Base-by-base conservation (phyloP, 2,329 filamentous ascomycete species). In the Aspergillus thermomutatus region DNA sequence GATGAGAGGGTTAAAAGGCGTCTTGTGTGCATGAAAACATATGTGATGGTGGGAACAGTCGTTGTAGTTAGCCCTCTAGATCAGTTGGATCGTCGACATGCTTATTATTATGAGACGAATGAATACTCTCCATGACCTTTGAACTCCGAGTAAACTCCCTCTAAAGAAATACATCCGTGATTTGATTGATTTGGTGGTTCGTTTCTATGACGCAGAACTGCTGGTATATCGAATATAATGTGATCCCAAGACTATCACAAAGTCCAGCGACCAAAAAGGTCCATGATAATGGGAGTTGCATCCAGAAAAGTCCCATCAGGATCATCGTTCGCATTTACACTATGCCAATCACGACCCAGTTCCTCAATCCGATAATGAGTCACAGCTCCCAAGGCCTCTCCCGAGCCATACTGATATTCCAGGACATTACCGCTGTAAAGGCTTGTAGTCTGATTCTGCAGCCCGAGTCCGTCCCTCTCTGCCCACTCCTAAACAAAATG, bases 401-500 rank as follows among this genome's bases (percentile, higher is more conserved):
- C 52, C 14, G n/a, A 34, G 7, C 49, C 56, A 45, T 55, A 62
- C 37, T 50, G 27, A 17, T 61, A 61, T 9, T 52, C 17, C 31
- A 50, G 54, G 7, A 58, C 54, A 41, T 61, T 28, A 10, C 46
- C 46, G 27, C 27, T 31, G 31, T 50, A 55, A 21, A 50, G 17
- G 3, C 49, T 21, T 14, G 49, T 55, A n/a, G 53, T 56, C 25
- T 48, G 48, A 27, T 57, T 59, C 11, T 40, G 45, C 10, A 49
- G 50, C 6, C 31, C 41, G 11, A 59, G 58, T 1, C 63, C 60
- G 31, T 79, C 34, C 70, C 64, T 57, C 27, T 50, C 31, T 6
- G 64, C 59, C 66, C 67, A 69, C 40, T 62, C 54, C 11, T 48
- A 31, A 17, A 65, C 54, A 51, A 58, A 66, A 51, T 63, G 53